These are phyloP conservation scores for Xylaria nigripes DNA, from an alignment of 495 filamentous ascomycete genomes.

Conservation along the genomic window DNA sequence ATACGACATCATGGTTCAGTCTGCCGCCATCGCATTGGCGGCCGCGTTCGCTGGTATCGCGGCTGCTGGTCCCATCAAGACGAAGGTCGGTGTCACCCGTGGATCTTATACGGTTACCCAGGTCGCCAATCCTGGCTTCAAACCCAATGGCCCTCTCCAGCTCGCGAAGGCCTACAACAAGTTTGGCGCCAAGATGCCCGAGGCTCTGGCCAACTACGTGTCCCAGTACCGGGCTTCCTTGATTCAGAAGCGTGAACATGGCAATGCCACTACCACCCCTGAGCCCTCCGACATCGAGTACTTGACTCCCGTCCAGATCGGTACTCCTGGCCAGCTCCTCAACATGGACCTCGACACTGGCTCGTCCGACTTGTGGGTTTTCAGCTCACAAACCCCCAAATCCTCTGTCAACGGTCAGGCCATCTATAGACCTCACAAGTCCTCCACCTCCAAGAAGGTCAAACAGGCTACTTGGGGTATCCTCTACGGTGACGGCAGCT, in stretches of 20 bases:
- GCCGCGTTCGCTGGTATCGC: constrained; percentile 19
- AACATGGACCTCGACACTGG: constrained; percentile 66
- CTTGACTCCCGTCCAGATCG: constrained; percentile 55
- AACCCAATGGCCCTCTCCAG: constrained; percentile 45
- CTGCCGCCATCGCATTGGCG: constrained; percentile 17
- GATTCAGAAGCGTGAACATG: constrained; percentile 44
- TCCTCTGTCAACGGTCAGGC: constrained; percentile 45
- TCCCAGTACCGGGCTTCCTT: constrained; percentile 18
- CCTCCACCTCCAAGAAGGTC: constrained; percentile 39
- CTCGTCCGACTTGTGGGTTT: constrained; percentile 57
- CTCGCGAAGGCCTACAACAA: constrained; percentile 52
- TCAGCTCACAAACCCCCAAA: constrained; percentile 26
- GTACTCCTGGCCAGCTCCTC: constrained; percentile 43
- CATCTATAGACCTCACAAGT: constrained; percentile 44
- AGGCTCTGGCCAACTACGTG: constrained; percentile 23
- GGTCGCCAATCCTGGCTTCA: constrained; percentile 29
- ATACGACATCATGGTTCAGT: constrained; percentile 4
- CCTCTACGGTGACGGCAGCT: constrained; percentile 60
- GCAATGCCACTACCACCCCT: constrained; percentile 45
- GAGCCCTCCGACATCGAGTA: constrained; percentile 53
- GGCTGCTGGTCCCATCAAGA: constrained; percentile 16
- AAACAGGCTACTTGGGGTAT: constrained; percentile 55
- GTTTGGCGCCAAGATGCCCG: constrained; percentile 38
- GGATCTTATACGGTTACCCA: constrained; percentile 24
- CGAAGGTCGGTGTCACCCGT: constrained; percentile 20